phyloP scores from a whole-genome alignment of 805 yeast genomes.

The Candida morakotiae region DNA sequence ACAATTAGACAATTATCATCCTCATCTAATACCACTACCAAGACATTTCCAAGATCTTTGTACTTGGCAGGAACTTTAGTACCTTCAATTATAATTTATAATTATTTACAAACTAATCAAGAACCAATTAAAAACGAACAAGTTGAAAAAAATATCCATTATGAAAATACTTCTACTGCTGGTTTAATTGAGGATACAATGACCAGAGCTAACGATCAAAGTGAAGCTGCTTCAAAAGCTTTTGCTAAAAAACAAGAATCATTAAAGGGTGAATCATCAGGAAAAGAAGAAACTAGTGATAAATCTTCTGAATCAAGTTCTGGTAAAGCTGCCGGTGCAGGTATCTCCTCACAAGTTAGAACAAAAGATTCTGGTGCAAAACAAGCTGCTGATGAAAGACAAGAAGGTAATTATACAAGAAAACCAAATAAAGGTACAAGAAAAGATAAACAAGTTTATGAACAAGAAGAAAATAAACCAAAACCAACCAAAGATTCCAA shows the following conservation, averaged over 20 bases:
- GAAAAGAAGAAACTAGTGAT: neutral
- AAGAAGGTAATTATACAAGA: constrained; percentile 3
- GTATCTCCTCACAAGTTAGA: neutral
- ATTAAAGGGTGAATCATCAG: constrained; percentile 1
- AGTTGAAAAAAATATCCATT: neutral
- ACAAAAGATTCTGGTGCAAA: neutral
- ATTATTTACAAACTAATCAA: neutral
- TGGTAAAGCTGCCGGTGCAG: too few relatives aligned
- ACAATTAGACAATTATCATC: constrained; percentile 6
- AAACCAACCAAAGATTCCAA: neutral
- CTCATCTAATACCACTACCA: neutral
- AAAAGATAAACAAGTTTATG: constrained; percentile 3
- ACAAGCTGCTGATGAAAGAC: constrained; percentile 3
- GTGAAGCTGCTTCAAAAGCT: constrained; percentile 5
- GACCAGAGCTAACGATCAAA: constrained; percentile 7
- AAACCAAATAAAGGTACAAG: constrained; percentile 3
- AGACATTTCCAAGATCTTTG: neutral
- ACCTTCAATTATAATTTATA: constrained; percentile 6
- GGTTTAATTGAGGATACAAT: constrained; percentile 4
- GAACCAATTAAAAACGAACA: constrained; percentile 4
- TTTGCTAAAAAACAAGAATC: constrained; percentile 2
- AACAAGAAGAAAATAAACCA: neutral
- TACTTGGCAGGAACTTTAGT: constrained; percentile 3
- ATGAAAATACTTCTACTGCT: constrained; percentile 2
- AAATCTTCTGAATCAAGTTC: neutral